Base-by-base conservation (phyloP, 768 basidiomycete genomes). In the Suillus alpinus region DNA sequence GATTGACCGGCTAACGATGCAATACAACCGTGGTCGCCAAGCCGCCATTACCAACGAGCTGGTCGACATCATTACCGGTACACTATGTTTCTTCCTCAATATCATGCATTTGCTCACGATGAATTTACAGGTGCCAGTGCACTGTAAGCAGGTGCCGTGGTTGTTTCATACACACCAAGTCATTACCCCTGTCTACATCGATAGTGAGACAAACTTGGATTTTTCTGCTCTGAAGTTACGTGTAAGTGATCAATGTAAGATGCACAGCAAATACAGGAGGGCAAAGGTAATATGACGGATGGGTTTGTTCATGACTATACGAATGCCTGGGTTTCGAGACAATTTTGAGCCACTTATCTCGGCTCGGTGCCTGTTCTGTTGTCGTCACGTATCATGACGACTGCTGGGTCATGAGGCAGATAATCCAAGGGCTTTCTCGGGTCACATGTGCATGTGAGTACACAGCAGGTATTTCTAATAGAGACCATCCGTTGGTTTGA, bases 21-120 rank as follows among this genome's bases (percentile, higher is more conserved):
- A 96, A 76, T 98, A 95, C 85, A 98, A 98, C 75, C 92, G 95
- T 85, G 95, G 95, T 82, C 92, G 95, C 73, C 95, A 98, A 81
- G 95, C 95, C 65, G 89, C 94, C 66, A 98, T 98, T 72, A 98
- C 95, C 63, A 96, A 95, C 79, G 94, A 96, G 79, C 79, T 94
- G 70, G 91, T 94, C 65, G 92, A 94, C 75, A 93, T 94, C 67
- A 94, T 93, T 68, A 94, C 92, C 67, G 92, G 92, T 92, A 61
- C 66, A 84, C 76, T 61, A 6, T 59, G n/a, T 8, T 40, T 16
- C 37, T 23, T n/a, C 16, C 1, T 14, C 6, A 31, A 9, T 6
- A 51, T n/a, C 8, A 16, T 6, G 7, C 23, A 29, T 26, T n/a
- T 55, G 34, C 5, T 58, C 34, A 61, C 29, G n/a, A 29, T n/a